Percentiles rank a stretch among this genome's conserved stretches.
These are phyloP conservation scores for Flaveria linearis DNA, from an alignment of 129 eudicot species.

Conservation along the genomic window DNA sequence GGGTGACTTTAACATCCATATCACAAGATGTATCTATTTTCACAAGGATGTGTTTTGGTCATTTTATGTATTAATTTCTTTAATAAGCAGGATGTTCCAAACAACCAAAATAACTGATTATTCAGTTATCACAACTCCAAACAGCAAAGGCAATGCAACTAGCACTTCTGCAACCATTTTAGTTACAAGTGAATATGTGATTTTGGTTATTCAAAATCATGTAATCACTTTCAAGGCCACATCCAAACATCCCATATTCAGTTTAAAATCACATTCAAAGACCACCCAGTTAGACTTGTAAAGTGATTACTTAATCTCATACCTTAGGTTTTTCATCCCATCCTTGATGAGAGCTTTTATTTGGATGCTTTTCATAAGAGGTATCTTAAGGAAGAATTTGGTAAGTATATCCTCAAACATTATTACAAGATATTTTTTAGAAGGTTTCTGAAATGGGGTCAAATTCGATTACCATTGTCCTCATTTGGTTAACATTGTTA, in stretches of 20 bases:
- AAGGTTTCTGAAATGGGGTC: background rate
- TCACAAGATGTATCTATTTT: background rate
- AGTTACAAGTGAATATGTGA: background rate
- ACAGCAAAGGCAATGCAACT: background rate
- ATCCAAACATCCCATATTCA: background rate
- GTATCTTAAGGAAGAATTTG: slow-evolving; percentile 83
- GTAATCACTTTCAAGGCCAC: background rate
- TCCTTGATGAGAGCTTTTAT: slow-evolving; percentile 73
- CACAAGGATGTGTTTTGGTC: background rate
- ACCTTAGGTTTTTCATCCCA: slow-evolving; percentile 72
- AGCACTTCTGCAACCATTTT: background rate
- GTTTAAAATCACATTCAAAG: background rate
- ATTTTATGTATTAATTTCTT: too few species aligned
- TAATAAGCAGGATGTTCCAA: too few species aligned
- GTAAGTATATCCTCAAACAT: slow-evolving; percentile 40
- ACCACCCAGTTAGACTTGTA: background rate
- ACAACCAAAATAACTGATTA: too few species aligned
- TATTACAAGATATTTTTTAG: background rate
- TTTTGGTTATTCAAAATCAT: background rate
- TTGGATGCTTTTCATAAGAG: slow-evolving; percentile 70
- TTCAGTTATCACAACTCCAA: too few species aligned
- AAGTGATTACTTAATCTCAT: slow-evolving; percentile 14
- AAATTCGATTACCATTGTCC: background rate
- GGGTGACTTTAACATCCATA: background rate
- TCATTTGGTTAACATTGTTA: slow-evolving; percentile 10